Conservation (phyloP, 2,329 filamentous ascomycete genomes). For the Calonectria naviculata region DNA sequence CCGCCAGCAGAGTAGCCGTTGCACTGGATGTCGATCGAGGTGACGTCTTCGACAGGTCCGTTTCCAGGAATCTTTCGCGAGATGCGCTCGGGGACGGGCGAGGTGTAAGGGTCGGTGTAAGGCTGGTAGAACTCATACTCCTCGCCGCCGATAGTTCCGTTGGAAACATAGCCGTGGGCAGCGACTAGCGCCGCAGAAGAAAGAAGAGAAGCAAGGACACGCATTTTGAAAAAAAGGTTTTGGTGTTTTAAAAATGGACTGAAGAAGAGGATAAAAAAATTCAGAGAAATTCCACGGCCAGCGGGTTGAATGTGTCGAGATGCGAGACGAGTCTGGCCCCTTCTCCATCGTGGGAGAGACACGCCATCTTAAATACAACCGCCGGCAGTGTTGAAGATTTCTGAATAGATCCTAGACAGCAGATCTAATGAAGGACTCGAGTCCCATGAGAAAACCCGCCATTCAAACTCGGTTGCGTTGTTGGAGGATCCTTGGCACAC, state of each 20-base stretch:
- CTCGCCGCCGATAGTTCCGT: slow-evolving; percentile 54
- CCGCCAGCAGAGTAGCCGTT: slow-evolving; percentile 63
- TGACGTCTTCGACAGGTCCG: slow-evolving; percentile 66
- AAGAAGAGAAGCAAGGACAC: slow-evolving; percentile 38
- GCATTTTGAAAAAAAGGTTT: slow-evolving; percentile 28
- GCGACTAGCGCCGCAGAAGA: slow-evolving; percentile 53
- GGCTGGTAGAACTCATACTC: slow-evolving; percentile 49
- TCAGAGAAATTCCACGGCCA: slow-evolving; percentile 12
- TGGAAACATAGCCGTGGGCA: slow-evolving; percentile 61
- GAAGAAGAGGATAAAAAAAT: slow-evolving; percentile 6
- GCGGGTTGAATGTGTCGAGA: slow-evolving; percentile 8
- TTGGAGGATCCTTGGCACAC: slow-evolving; percentile 15
- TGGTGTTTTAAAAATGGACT: not conserved
- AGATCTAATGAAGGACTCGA: slow-evolving; percentile 22
- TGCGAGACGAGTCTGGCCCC: slow-evolving; percentile 19
- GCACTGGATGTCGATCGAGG: slow-evolving; percentile 66
- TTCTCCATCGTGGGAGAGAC: not conserved
- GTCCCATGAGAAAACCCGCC: slow-evolving; percentile 31
- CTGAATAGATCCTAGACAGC: not conserved
- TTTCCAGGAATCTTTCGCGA: slow-evolving; percentile 69
- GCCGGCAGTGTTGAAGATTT: not conserved
- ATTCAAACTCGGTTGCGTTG: slow-evolving; percentile 23
- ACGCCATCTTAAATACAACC: slow-evolving; percentile 25
- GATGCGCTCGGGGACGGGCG: slow-evolving; percentile 60
- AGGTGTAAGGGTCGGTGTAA: slow-evolving; percentile 56